These are phyloP conservation scores for Halophytophthora polymorphica DNA, from an alignment of 352 stramenopile species.

Conservation along the genomic window DNA sequence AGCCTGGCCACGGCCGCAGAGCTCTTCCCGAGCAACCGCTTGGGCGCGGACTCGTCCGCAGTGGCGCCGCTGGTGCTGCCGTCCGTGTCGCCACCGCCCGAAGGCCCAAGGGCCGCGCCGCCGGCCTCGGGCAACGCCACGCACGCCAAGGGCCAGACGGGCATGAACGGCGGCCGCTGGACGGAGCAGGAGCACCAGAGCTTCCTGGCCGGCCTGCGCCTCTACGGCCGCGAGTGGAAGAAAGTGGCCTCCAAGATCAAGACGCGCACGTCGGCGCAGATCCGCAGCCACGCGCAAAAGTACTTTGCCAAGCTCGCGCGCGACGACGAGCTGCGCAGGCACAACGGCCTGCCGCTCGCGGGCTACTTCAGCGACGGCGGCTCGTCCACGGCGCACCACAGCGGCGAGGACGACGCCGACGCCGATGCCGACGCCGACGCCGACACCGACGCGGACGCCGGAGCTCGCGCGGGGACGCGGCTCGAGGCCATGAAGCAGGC, in stretches of 20 bases:
- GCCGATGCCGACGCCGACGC: constrained; percentile 28
- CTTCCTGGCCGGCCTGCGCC: constrained; percentile 91
- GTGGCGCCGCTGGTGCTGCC: constrained; percentile 23
- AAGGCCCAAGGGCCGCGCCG: constrained; percentile 2
- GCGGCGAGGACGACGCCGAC: constrained; percentile 43
- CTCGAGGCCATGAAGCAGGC: constrained; percentile 8
- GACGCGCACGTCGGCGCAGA: constrained; percentile 83
- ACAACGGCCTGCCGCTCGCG: constrained; percentile 24
- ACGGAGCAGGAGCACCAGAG: constrained; percentile 94
- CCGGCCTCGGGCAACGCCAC: constrained; percentile 33
- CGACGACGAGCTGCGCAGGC: constrained; percentile 66
- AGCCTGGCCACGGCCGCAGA: constrained; percentile 10
- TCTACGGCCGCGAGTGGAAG: constrained; percentile 98
- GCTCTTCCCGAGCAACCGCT: constrained; percentile 19
- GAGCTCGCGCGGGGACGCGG: too few species aligned
- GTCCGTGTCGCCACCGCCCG: constrained; percentile 17
- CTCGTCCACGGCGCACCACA: constrained; percentile 55
- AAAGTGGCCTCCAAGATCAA: constrained; percentile 91
- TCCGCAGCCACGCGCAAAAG: constrained; percentile 83
- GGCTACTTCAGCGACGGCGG: constrained; percentile 67
- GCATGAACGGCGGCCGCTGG: constrained; percentile 92
- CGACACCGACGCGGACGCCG: too few species aligned
- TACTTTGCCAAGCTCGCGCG: constrained; percentile 86
- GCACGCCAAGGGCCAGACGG: constrained; percentile 44
- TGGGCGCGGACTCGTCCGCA: constrained; percentile 20